Base-by-base conservation (phyloP, 768 basidiomycete genomes). In the Phaffia tasmanica region DNA sequence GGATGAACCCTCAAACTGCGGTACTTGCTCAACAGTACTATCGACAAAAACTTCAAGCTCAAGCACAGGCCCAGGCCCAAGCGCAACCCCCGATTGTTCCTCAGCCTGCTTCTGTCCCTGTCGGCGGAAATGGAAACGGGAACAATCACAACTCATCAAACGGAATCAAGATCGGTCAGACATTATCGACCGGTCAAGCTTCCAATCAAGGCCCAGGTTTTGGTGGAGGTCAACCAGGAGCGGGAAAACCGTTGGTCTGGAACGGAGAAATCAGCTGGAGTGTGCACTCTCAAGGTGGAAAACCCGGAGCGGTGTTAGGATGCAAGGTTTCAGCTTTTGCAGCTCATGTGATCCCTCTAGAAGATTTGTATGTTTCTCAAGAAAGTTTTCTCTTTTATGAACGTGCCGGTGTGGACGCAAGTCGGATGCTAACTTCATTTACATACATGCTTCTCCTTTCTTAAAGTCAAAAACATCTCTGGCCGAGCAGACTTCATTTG, bases 251-350 rank as follows among this genome's bases (percentile, higher is more conserved):
- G 32, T 27, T 49, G 21, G 59, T 61, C 19, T 61, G 59, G 59
- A 46, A 61, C 18, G 59, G 59, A 35, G 59, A 61, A 42, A 49
- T 61, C n/a, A 48, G 46, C 46, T 61, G 59, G 59, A 61, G 46
- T 8, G 59, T 61, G 1, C 59, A 61, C 46, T 61, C 59, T 15
- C 46, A 46, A 46, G 59, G 19, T 15, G 27, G 46, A 4, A 61
- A 61, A 29, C 46, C 46, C 7, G 59, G 59, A 7, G 50, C 47
- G 18, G 59, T 61, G 2, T 46, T 61, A 4, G 59, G 59, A 8
- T 61, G 59, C 59, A 46, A 61, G 25, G 59, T 61, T 23, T 19
- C 46, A 16, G 59, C 46, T 6, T 61, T 48, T 42, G 59, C 59
- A 6, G 59, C 59, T 1, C 59, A 61, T 49, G 21, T 16, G 1